phyloP scores from a whole-genome alignment of 2,329 filamentous ascomycete species.

The Trichoderma guizhouense region DNA sequence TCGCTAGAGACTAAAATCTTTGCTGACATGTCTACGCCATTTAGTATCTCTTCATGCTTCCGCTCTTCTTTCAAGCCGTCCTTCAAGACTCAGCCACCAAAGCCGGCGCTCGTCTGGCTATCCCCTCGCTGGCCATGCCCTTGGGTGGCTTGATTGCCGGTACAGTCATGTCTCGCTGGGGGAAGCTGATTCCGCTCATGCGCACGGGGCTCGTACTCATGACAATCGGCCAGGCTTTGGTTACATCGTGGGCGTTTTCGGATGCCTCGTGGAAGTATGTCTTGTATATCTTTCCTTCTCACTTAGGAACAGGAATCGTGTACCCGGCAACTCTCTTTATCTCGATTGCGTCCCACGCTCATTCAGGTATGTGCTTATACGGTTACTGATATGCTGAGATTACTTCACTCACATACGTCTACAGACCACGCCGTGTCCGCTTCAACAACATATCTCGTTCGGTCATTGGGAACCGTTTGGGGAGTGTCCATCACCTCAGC shows the following conservation, averaged over 20 bases:
- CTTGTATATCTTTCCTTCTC: constrained; percentile 55
- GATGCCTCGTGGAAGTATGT: constrained; percentile 54
- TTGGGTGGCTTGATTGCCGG: constrained; percentile 55
- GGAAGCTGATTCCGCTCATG: constrained; percentile 50
- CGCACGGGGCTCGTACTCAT: constrained; percentile 50
- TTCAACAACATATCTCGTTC: constrained; percentile 61
- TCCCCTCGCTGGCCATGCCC: constrained; percentile 59
- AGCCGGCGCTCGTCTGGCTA: constrained; percentile 61
- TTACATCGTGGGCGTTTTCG: constrained; percentile 46
- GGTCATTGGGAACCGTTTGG: constrained; percentile 62
- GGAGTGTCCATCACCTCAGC: constrained; percentile 61
- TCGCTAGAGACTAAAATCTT: background rate
- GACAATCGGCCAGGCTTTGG: constrained; percentile 51
- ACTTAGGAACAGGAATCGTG: constrained; percentile 57
- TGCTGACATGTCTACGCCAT: constrained; percentile 20
- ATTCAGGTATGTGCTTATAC: constrained; percentile 46
- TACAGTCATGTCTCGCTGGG: constrained; percentile 56
- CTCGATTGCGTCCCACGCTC: constrained; percentile 59
- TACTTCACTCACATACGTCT: background rate
- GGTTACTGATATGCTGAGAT: background rate
- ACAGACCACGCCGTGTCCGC: constrained; percentile 59
- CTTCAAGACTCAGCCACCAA: constrained; percentile 60
- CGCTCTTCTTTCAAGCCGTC: constrained; percentile 67
- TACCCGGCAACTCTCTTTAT: constrained; percentile 60
- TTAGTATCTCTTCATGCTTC: constrained; percentile 65